Percentiles rank a stretch among this genome's conserved stretches.
Conservation (phyloP, 164 flowering plant genomes). For the Taxillus chinensis region DNA sequence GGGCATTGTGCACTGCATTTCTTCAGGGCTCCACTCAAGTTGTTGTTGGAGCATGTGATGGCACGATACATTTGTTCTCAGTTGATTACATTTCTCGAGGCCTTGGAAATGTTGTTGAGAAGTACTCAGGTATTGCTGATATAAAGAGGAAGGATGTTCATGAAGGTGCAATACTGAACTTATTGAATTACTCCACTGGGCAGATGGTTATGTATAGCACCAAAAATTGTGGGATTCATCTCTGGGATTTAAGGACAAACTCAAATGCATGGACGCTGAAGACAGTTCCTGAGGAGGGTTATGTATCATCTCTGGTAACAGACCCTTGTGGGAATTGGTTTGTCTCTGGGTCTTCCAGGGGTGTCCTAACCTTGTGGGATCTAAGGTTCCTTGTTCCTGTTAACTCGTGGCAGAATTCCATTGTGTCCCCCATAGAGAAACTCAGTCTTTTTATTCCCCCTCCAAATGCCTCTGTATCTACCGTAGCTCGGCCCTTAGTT, state of each 20-base stretch:
- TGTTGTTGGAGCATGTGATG: constrained; percentile 84
- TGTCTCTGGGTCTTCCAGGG: constrained; percentile 95
- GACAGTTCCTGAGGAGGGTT: constrained; percentile 82
- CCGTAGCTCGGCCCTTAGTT: constrained; percentile 66
- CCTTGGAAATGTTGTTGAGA: constrained; percentile 81
- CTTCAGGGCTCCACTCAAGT: constrained; percentile 78
- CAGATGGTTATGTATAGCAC: constrained; percentile 82
- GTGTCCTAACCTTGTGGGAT: constrained; percentile 96
- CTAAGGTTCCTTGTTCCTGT: constrained; percentile 89
- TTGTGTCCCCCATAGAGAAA: constrained; percentile 71
- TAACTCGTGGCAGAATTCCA: constrained; percentile 79
- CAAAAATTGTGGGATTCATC: constrained; percentile 78
- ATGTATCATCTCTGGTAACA: constrained; percentile 61
- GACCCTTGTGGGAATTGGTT: constrained; percentile 95
- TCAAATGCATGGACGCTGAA: constrained; percentile 58
- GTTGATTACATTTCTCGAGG: constrained; percentile 85
- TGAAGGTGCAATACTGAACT: constrained; percentile 78
- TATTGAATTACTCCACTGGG: constrained; percentile 51
- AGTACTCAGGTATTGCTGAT: constrained; percentile 86
- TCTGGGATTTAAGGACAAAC: constrained; percentile 75
- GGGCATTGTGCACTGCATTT: constrained; percentile 77
- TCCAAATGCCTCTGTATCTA: constrained; percentile 40
- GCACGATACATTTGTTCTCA: constrained; percentile 75
- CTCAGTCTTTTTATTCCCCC: constrained; percentile 79
- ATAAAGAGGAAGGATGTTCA: constrained; percentile 58